These are phyloP conservation scores for Cupressus sempervirens DNA, from an alignment of 75 land plant genomes.

Conservation along the genomic window DNA sequence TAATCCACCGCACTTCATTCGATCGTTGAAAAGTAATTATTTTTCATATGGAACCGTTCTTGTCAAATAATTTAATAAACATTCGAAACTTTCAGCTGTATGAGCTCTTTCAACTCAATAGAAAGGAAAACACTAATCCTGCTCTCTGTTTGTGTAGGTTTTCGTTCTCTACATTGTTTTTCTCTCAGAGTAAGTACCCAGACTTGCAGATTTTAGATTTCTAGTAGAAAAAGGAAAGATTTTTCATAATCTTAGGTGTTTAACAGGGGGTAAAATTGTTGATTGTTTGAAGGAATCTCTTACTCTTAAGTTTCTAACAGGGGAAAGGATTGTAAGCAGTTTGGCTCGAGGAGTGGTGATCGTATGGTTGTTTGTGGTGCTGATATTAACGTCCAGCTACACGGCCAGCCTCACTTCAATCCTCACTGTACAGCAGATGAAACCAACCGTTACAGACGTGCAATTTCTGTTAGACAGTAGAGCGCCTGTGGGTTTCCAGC, in stretches of 20 bases:
- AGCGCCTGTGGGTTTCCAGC: slow-evolving; percentile 34
- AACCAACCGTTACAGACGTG: slow-evolving; percentile 28
- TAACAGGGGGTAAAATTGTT: neutral
- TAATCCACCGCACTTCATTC: no score
- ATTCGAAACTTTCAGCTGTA: no score
- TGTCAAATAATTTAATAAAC: no score
- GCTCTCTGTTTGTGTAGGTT: slow-evolving; percentile 19
- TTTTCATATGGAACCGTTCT: no score
- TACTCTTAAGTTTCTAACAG: neutral
- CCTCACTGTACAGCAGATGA: slow-evolving; percentile 42
- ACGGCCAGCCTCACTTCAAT: slow-evolving; percentile 58
- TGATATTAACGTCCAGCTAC: slow-evolving; percentile 40
- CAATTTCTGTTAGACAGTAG: slow-evolving; percentile 18
- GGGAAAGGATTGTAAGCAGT: slow-evolving; percentile 18
- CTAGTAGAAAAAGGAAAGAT: slow-evolving; percentile 5
- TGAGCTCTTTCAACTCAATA: no score
- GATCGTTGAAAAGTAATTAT: no score
- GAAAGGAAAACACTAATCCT: no score
- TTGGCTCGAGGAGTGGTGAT: slow-evolving; percentile 34
- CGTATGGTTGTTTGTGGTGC: slow-evolving; percentile 51
- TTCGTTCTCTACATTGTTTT: slow-evolving; percentile 39
- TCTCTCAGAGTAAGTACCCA: slow-evolving; percentile 26
- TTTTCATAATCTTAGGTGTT: neutral
- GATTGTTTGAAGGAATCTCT: slow-evolving; percentile 14
- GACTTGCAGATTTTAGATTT: neutral